These are phyloP conservation scores for Periconia sp. DNA, from an alignment of 2,329 filamentous ascomycete species.

Conservation along the genomic window DNA sequence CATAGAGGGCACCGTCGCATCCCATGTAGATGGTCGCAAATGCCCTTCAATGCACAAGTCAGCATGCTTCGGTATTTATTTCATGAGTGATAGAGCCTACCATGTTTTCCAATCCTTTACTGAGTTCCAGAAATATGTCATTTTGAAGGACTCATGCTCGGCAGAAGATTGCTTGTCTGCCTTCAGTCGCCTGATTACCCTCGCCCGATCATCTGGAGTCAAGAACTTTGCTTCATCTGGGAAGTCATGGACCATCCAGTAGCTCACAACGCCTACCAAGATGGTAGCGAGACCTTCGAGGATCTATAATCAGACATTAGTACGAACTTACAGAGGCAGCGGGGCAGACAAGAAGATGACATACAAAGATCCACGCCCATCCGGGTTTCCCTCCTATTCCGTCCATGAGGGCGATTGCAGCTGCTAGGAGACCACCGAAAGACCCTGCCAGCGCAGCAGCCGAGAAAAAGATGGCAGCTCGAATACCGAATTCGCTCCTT, in stretches of 20 bases:
- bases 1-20: conserved; percentile 71
- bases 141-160: conserved; percentile 75
- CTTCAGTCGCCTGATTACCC: conserved; percentile 74
- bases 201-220: conserved; percentile 69
- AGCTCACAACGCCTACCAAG: conserved; percentile 62
- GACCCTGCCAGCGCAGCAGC: conserved; percentile 80
- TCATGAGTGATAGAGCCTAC: no score
- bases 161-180: conserved; percentile 77
- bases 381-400: conserved; percentile 59
- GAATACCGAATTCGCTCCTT: conserved; percentile 78
- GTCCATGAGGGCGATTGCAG: conserved; percentile 73
- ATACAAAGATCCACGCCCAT: conserved; percentile 54
- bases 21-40: conserved; percentile 82
- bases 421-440: conserved; percentile 76
- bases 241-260: conserved; percentile 81
- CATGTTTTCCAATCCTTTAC: conserved; percentile 87
- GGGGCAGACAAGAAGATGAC: conserved; percentile 10
- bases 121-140: conserved; percentile 73
- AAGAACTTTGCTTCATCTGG: conserved; percentile 79
- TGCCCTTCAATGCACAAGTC: no score
- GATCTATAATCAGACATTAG: conserved; percentile 42
- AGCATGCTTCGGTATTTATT: no score
- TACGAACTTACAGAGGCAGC: not conserved
- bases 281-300: conserved; percentile 75
- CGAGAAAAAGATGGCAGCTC: conserved; percentile 83